Evolutionary conservation across 345 rosid species (phyloP).

Genomic region (Alliaria petiolata): DNA sequence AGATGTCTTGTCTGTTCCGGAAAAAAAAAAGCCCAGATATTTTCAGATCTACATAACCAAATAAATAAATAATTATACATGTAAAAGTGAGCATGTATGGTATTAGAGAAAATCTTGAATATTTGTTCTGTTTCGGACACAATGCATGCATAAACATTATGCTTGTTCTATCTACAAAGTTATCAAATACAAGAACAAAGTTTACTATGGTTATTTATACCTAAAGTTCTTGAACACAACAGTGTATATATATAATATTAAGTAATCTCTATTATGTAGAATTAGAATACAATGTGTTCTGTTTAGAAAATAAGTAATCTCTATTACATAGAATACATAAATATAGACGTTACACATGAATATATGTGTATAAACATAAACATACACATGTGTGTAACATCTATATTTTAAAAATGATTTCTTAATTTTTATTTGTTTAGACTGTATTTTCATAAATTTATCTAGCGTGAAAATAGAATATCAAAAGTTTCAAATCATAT

Average conservation of each 20-base stretch:
- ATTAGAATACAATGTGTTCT: neutral
- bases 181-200: neutral
- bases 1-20: constrained; percentile 10
- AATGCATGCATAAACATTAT: neutral
- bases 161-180: neutral
- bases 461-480: neutral
- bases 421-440: neutral
- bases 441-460: neutral
- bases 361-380: neutral
- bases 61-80: neutral
- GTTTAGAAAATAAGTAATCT: too few species aligned
- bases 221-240: neutral
- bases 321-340: too few species aligned
- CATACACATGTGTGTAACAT: neutral
- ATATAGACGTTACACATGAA: neutral
- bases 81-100: neutral
- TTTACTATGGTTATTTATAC: neutral
- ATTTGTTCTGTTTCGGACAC: neutral
- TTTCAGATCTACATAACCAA: neutral
- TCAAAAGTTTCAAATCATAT: neutral
- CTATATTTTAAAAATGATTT: neutral
- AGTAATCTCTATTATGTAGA: too few species aligned
- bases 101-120: neutral
- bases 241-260: neutral
- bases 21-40: neutral